Conservation (phyloP, 352 stramenopile species). For the Plasmopara halstedii region DNA sequence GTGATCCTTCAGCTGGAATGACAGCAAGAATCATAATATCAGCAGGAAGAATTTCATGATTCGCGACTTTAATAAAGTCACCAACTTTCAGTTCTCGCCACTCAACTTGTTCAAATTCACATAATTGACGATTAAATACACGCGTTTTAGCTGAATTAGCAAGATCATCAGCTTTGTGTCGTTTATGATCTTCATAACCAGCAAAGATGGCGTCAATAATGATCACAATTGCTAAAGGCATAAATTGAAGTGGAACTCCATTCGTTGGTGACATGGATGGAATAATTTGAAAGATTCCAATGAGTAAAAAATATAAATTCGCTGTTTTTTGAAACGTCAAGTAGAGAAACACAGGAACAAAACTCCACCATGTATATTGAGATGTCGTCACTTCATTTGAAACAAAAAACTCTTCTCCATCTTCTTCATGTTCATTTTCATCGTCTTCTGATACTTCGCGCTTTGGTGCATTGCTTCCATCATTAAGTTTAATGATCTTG, state of each 20-base stretch:
- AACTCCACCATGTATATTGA: slow-evolving; percentile 87
- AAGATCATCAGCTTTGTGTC: slow-evolving; percentile 64
- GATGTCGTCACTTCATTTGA: slow-evolving; percentile 82
- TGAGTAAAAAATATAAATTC: slow-evolving; percentile 84
- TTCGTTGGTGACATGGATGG: slow-evolving; percentile 72
- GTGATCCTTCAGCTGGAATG: slow-evolving; percentile 48
- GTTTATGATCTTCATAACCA: slow-evolving; percentile 79
- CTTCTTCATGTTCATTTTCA: slow-evolving; percentile 1
- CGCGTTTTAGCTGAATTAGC: slow-evolving; percentile 61
- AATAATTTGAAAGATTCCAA: slow-evolving; percentile 86
- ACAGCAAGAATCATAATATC: slow-evolving; percentile 79
- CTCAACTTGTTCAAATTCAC: slow-evolving; percentile 78
- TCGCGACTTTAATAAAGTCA: slow-evolving; percentile 76
- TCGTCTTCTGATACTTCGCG: slow-evolving; percentile 4
- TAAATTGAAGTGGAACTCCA: slow-evolving; percentile 75
- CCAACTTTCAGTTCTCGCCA: slow-evolving; percentile 79
- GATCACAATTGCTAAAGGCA: slow-evolving; percentile 74
- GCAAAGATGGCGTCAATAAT: slow-evolving; percentile 81
- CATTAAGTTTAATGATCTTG: slow-evolving; percentile 71
- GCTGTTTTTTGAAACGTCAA: slow-evolving; percentile 84
- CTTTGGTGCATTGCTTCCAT: slow-evolving; percentile 27
- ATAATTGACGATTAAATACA: slow-evolving; percentile 67
- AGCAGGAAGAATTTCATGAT: slow-evolving; percentile 73
- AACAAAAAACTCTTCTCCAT: slow-evolving; percentile 29
- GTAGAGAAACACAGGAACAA: slow-evolving; percentile 82